Base-by-base conservation (phyloP, 305 asterid genomes). In the Fraxinus greggii region DNA sequence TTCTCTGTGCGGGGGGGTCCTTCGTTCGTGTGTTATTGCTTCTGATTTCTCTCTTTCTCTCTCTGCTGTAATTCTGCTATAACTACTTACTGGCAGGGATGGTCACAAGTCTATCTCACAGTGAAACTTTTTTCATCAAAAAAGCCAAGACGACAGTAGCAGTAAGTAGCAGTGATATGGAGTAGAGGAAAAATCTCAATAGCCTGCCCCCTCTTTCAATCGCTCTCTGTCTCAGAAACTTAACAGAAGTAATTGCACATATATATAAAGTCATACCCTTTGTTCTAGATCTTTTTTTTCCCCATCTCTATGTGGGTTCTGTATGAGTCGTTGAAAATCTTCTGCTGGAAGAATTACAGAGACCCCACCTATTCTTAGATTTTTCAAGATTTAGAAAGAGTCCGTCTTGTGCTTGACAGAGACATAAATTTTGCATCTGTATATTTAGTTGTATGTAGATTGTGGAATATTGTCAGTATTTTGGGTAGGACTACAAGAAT, bases 291-390 rank as follows among this genome's bases (percentile, higher is more conserved):
- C 33, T 24, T 54, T 54, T 5, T 54, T 51, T 51, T 17, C 24
- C 63, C 0, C 5, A n/a, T 54, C 24, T 54, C 63, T 54, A 24
- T 54, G 21, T 24, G 12, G 67, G 12, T 79, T 82, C 65, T 77
- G 23, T 76, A 33, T 63, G 59, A 72, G 67, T 85, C 65, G 79
- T 78, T 78, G 73, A 42, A 28, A 78, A 85, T 87, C 90, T 81
- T 51, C 90, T 87, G 87, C 81, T 83, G 45, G 15, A 77, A 82
- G 90, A 89, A 89, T 85, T 82, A 78, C 90, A 86, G 90, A 31
- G 88, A 81, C 90, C 90, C 90, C 89, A 89, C 92, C 38, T 65
- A 65, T 42, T 24, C 73, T 8, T 78, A 78, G 81, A 82, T 85
- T 85, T 78, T 82, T 82, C 82, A 35, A 70, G 86, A 82, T 75